Percentiles rank a stretch among this genome's conserved stretches.
Conservation (phyloP, 345 rosid species). For the Moringa oleifera region DNA sequence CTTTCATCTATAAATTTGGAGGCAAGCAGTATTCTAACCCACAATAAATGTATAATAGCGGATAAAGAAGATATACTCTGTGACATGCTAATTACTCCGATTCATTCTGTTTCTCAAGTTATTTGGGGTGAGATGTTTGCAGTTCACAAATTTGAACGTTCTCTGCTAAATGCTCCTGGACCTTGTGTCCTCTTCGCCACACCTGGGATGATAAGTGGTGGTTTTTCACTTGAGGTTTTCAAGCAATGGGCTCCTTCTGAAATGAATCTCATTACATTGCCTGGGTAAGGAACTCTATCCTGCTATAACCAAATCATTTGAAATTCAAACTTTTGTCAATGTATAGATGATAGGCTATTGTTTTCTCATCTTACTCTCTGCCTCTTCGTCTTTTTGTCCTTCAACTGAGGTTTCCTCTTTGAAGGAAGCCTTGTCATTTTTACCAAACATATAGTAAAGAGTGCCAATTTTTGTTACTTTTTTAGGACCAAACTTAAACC, state of each 20-base stretch:
- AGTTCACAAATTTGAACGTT: conserved; percentile 79
- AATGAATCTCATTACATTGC: conserved; percentile 71
- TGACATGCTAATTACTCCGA: conserved; percentile 1
- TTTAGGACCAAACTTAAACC: conserved; percentile 1
- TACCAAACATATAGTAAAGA: background rate
- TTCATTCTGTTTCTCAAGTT: background rate
- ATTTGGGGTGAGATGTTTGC: conserved; percentile 23
- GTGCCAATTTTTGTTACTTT: background rate
- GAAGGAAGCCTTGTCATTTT: conserved; percentile 1
- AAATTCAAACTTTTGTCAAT: too few species aligned
- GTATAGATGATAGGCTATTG: too few species aligned
- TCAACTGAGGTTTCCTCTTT: too few species aligned
- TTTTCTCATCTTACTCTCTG: too few species aligned
- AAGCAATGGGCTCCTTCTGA: conserved; percentile 94
- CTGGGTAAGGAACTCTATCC: too few species aligned
- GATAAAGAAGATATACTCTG: background rate
- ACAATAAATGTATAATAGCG: background rate
- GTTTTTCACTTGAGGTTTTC: conserved; percentile 92
- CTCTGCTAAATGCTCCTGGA: conserved; percentile 75
- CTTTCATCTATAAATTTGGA: background rate
- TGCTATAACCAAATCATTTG: too few species aligned
- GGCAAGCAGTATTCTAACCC: conserved; percentile 3
- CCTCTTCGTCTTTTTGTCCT: too few species aligned
- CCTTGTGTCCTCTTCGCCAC: conserved; percentile 99
- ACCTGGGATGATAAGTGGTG: conserved; percentile 96